Percentiles rank a stretch among this genome's conserved stretches.
Conservation (phyloP, 164 flowering plant species). For the Vitis vinifera region DNA sequence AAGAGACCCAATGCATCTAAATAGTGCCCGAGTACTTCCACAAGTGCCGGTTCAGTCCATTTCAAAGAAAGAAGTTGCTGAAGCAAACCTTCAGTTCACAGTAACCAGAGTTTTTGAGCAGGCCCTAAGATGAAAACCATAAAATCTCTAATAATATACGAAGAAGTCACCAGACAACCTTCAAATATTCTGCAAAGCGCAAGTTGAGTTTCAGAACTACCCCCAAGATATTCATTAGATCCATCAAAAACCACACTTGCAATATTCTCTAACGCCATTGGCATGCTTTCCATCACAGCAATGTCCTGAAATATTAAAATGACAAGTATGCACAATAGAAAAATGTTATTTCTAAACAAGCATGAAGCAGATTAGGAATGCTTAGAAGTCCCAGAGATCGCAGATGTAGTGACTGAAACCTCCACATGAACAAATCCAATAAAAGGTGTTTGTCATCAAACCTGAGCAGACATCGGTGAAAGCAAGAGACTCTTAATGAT, state of each 20-base stretch:
- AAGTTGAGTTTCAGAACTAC: conserved; percentile 55
- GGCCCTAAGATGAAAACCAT: not conserved
- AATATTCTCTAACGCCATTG: conserved; percentile 74
- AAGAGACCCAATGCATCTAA: conserved; percentile 86
- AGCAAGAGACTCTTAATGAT: conserved; percentile 46
- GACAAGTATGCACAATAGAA: not conserved
- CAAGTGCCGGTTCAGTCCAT: conserved; percentile 82
- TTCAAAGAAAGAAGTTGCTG: conserved; percentile 80
- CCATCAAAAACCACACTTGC: conserved; percentile 75
- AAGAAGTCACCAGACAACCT: conserved; percentile 53
- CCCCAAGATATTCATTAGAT: conserved; percentile 51
- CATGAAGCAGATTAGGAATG: conserved; percentile 5
- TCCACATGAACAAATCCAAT: not conserved
- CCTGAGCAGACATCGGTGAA: conserved; percentile 61
- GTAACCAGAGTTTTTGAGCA: conserved; percentile 26
- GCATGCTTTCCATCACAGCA: conserved; percentile 80
- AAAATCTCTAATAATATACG: conserved; percentile 4
- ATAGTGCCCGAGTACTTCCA: conserved; percentile 77
- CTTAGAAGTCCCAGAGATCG: not conserved
- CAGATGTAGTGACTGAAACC: not conserved
- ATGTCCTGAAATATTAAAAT: conserved; percentile 50
- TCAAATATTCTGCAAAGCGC: conserved; percentile 59
- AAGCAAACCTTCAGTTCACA: conserved; percentile 65
- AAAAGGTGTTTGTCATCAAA: conserved; percentile 18
- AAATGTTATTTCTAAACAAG: not conserved